These are phyloP conservation scores for Irpex rosettiformis DNA, from an alignment of 1,284 basidiomycete species.

Conservation along the genomic window DNA sequence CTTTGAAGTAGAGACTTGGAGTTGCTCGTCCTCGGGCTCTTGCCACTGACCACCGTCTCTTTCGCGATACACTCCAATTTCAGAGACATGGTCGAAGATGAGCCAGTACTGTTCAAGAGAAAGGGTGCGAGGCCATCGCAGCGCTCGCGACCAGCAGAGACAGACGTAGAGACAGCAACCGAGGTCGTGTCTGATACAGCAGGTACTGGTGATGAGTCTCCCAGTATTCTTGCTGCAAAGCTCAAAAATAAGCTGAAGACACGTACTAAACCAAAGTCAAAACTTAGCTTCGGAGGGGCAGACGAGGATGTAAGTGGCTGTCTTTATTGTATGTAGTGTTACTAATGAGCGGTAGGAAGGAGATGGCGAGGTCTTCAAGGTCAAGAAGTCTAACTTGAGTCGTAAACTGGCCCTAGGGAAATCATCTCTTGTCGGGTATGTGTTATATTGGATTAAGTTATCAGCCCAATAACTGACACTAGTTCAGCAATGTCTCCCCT, in stretches of 20 bases:
- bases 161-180: conserved; percentile 33
- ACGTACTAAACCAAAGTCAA: conserved; percentile 58
- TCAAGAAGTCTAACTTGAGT: conserved; percentile 76
- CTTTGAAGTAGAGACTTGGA: no score
- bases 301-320: conserved; percentile 64
- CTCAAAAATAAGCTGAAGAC: conserved; percentile 64
- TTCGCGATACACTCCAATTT: conserved; percentile 7
- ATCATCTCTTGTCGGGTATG: conserved; percentile 39
- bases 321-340: conserved; percentile 18
- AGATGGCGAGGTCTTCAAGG: conserved; percentile 61
- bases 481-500: conserved; percentile 29
- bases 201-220: conserved; percentile 36
- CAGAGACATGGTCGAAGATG: conserved; percentile 23
- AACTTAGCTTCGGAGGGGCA: conserved; percentile 74
- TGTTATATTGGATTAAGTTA: conserved; percentile 1
- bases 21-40: no score
- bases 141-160: conserved; percentile 36
- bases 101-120: conserved; percentile 50
- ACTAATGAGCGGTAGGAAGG: conserved; percentile 41
- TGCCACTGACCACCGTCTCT: conserved; percentile 11
- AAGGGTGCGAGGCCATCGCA: conserved; percentile 50
- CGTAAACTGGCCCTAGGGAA: conserved; percentile 56
- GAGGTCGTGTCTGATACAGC: conserved; percentile 29
- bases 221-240: conserved; percentile 57
- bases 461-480: conserved; percentile 1